phyloP scores from a whole-genome alignment of 345 rosid species.

The Melaleuca quinquenervia region DNA sequence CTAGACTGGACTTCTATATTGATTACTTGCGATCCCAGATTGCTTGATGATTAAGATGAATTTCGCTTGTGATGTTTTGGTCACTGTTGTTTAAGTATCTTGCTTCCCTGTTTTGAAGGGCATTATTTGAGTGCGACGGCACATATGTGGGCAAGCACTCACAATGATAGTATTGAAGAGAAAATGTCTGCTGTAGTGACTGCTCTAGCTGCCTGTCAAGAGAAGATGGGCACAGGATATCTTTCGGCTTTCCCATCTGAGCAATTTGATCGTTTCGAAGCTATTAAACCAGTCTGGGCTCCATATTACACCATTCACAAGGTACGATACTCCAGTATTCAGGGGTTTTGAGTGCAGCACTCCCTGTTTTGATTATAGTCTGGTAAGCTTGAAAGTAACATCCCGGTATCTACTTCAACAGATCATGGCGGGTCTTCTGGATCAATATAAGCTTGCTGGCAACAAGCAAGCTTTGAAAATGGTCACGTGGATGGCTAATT shows the following conservation, averaged over 20 bases:
- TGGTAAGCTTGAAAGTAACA: neutral
- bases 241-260: slow-evolving; percentile 92
- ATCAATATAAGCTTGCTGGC: slow-evolving; percentile 64
- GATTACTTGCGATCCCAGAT: neutral
- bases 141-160: slow-evolving; percentile 93
- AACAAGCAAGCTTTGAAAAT: slow-evolving; percentile 60
- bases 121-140: slow-evolving; percentile 94
- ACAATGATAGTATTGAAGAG: slow-evolving; percentile 42
- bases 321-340: slow-evolving; percentile 14
- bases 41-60: neutral
- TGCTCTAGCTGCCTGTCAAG: slow-evolving; percentile 61
- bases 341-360: neutral
- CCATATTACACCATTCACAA: slow-evolving; percentile 97
- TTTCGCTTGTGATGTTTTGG: neutral
- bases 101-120: slow-evolving; percentile 35
- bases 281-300: slow-evolving; percentile 83
- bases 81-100: neutral
- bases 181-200: slow-evolving; percentile 69
- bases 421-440: slow-evolving; percentile 88
- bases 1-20: neutral
- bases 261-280: slow-evolving; percentile 74
- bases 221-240: slow-evolving; percentile 66
- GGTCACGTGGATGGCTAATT: slow-evolving; percentile 76
- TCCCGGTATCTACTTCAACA: slow-evolving; percentile 15
- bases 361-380: neutral